Conservation (phyloP, 2,329 filamentous ascomycete genomes). For the Alternaria sp. region DNA sequence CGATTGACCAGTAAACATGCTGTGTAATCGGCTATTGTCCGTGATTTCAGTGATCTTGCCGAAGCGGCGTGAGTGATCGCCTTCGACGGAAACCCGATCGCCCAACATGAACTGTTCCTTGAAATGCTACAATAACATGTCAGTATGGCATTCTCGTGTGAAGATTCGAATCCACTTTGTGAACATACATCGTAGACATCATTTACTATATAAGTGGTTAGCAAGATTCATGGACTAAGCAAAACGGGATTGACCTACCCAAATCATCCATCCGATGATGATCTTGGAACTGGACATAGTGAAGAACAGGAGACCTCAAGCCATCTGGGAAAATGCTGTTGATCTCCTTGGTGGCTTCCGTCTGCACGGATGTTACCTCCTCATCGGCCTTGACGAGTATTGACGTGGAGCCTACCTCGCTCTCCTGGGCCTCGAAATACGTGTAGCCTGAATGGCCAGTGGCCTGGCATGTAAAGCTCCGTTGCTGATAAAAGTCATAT, state of each 20-base stretch:
- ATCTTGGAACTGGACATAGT: constrained; percentile 87
- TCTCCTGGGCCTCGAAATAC: constrained; percentile 91
- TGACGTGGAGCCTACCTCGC: constrained; percentile 72
- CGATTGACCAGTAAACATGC: constrained; percentile 36
- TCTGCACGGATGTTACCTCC: constrained; percentile 50
- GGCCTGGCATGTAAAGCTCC: constrained; percentile 93
- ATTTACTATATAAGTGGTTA: constrained; percentile 23
- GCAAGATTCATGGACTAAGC: constrained; percentile 43
- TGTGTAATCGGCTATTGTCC: constrained; percentile 41
- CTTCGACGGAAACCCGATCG: constrained; percentile 46
- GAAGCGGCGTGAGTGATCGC: constrained; percentile 37
- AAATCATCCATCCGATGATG: constrained; percentile 82
- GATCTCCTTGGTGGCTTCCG: constrained; percentile 80
- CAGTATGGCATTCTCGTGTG: constrained; percentile 4
- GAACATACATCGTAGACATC: constrained; percentile 19
- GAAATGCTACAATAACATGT: constrained; percentile 37
- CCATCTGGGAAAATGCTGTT: constrained; percentile 91
- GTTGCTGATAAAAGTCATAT: constrained; percentile 94
- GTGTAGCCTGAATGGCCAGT: constrained; percentile 90
- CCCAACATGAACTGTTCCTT: constrained; percentile 45
- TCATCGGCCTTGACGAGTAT: constrained; percentile 33
- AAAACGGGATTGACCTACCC: constrained; percentile 55
- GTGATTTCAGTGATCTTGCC: constrained; percentile 44
- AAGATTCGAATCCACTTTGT: neutral
- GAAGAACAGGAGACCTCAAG: constrained; percentile 87